phyloP scores from a whole-genome alignment of 78 protist species.

The Pelomyxa schiedti region DNA sequence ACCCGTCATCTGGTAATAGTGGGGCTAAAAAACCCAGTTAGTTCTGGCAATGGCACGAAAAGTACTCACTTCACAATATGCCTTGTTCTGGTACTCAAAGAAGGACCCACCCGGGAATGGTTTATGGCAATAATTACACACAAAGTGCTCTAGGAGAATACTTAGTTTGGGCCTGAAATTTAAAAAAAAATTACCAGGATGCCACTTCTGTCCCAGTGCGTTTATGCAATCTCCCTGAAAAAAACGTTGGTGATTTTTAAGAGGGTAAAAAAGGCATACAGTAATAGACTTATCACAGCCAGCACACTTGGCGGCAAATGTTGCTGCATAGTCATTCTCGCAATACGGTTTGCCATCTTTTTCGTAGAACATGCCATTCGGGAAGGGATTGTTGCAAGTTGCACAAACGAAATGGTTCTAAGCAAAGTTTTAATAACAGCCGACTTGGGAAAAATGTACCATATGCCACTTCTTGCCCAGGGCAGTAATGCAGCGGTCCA shows the following conservation, averaged over 20 bases:
- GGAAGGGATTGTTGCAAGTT: conserved; percentile 50
- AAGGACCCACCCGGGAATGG: conserved; percentile 26
- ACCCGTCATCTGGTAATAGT: conserved; percentile 48
- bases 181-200: too few relatives aligned
- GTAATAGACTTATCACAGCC: conserved; percentile 31
- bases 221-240: conserved; percentile 57
- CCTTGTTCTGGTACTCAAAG: conserved; percentile 49
- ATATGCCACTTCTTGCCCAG: conserved; percentile 57
- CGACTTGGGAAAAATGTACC: too few relatives aligned
- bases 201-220: conserved; percentile 61
- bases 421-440: too few relatives aligned
- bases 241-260: too few relatives aligned
- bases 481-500: conserved; percentile 52
- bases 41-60: too few relatives aligned
- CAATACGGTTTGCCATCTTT: conserved; percentile 58
- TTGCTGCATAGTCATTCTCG: conserved; percentile 25
- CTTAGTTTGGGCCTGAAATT: too few relatives aligned
- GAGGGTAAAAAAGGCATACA: too few relatives aligned
- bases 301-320: conserved; percentile 37
- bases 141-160: conserved; percentile 61
- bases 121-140: conserved; percentile 41
- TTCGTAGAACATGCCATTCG: conserved; percentile 48
- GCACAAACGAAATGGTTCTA: conserved; percentile 34
- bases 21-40: too few relatives aligned
- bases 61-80: conserved; percentile 59